These are phyloP conservation scores for Naganishia randhawae DNA, from an alignment of 768 basidiomycete species.

Conservation along the genomic window DNA sequence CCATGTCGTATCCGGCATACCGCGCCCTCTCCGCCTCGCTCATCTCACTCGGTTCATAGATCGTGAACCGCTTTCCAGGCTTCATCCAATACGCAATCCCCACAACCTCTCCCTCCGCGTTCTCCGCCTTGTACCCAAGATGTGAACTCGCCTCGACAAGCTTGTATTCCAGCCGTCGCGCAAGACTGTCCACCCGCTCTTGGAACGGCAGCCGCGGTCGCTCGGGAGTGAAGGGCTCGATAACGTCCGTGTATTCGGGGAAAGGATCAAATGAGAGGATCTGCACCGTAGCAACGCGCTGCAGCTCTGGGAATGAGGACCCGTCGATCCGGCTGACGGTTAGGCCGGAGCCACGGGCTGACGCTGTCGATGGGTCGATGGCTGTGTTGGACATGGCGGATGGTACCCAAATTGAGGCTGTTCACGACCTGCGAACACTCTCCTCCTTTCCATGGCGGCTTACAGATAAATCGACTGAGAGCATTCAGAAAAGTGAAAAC, in stretches of 20 bases:
- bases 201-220: slow-evolving; percentile 20
- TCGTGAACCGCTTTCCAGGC: slow-evolving; percentile 17
- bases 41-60: slow-evolving; percentile 4
- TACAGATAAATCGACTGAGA: not conserved
- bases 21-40: slow-evolving; percentile 10
- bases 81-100: slow-evolving; percentile 28
- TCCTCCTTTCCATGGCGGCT: too few relatives aligned
- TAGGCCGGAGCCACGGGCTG: not conserved
- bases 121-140: slow-evolving; percentile 20
- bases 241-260: slow-evolving; percentile 20
- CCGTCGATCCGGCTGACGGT: not conserved
- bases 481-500: not conserved
- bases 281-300: slow-evolving; percentile 15
- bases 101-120: slow-evolving; percentile 8
- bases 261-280: slow-evolving; percentile 26
- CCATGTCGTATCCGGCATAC: slow-evolving; percentile 19
- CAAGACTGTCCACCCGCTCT: slow-evolving; percentile 19
- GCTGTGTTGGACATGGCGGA: not conserved
- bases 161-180: slow-evolving; percentile 21
- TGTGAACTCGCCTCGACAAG: not conserved
- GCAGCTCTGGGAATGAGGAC: not conserved
- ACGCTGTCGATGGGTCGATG: not conserved
- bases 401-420: too few relatives aligned
- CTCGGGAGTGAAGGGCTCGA: slow-evolving; percentile 20
- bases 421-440: not conserved